phyloP scores from a whole-genome alignment of 75 land plant species.

The Cunninghamia lanceolata region DNA sequence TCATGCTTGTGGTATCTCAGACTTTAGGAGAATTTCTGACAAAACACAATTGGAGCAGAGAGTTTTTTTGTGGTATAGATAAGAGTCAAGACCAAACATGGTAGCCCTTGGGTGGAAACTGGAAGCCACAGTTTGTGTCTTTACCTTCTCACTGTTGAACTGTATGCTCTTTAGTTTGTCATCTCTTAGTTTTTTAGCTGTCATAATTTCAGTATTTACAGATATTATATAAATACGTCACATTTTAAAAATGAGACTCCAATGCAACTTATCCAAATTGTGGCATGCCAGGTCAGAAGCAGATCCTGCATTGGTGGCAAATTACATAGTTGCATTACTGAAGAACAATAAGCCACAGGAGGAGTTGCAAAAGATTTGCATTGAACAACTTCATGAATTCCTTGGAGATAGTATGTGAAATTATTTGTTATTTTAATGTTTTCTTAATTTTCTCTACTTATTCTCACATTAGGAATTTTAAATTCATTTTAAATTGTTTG shows the following conservation, averaged over 20 bases:
- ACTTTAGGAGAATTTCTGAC: background rate
- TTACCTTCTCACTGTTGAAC: background rate
- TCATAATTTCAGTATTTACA: background rate
- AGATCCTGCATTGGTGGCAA: slow-evolving; percentile 56
- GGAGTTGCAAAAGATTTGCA: slow-evolving; percentile 56
- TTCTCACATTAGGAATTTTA: background rate
- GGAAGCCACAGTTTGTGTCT: background rate
- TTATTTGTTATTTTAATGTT: background rate
- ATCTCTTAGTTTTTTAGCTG: background rate
- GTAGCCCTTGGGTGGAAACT: background rate
- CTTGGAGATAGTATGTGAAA: slow-evolving; percentile 52
- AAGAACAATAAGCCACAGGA: slow-evolving; percentile 61
- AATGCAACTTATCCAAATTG: background rate
- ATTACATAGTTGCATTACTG: slow-evolving; percentile 57
- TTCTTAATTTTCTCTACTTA: background rate
- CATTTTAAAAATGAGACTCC: background rate
- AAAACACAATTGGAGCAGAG: background rate
- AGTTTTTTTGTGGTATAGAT: background rate
- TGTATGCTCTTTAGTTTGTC: background rate
- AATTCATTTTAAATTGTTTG: background rate
- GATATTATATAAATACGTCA: background rate
- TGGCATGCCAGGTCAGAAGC: slow-evolving; percentile 53
- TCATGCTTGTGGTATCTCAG: background rate
- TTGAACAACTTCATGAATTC: slow-evolving; percentile 51
- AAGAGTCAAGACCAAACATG: background rate